Conservation (phyloP, 192 early-diverging fungal genomes). For the Backusella tuberculispora region DNA sequence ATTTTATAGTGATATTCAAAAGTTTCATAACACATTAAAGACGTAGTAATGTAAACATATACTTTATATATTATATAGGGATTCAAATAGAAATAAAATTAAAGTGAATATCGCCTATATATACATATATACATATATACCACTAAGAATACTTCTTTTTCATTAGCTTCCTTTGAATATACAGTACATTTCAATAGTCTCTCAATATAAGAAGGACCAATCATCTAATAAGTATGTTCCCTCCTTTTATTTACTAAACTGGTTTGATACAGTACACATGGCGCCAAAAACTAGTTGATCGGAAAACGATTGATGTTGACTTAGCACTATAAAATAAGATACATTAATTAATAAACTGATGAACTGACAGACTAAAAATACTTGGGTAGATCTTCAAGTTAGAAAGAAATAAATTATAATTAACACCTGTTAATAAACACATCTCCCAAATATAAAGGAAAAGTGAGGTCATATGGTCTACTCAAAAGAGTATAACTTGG, state of each 20-base stretch:
- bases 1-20: neutral
- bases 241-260: conserved; percentile 12
- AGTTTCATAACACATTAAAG: neutral
- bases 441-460: neutral
- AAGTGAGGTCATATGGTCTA: neutral
- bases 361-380: neutral
- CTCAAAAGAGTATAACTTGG: neutral
- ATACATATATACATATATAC: neutral
- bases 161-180: neutral
- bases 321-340: neutral
- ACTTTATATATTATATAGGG: neutral
- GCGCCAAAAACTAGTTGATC: neutral
- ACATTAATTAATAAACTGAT: neutral
- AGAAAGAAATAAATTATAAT: neutral
- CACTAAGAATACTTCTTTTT: neutral
- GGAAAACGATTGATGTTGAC: neutral
- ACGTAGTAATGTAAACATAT: neutral
- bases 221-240: neutral
- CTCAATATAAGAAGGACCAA: conserved; percentile 5
- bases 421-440: conserved; percentile 4
- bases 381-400: neutral
- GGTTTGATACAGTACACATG: neutral
- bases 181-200: neutral
- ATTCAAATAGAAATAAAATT: neutral
- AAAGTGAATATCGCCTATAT: neutral